A percentile compares a stretch with the other conserved stretches of the same genome.
phyloP scores from a whole-genome alignment of 2,329 filamentous ascomycete genomes.

The Venturia carpophila region DNA sequence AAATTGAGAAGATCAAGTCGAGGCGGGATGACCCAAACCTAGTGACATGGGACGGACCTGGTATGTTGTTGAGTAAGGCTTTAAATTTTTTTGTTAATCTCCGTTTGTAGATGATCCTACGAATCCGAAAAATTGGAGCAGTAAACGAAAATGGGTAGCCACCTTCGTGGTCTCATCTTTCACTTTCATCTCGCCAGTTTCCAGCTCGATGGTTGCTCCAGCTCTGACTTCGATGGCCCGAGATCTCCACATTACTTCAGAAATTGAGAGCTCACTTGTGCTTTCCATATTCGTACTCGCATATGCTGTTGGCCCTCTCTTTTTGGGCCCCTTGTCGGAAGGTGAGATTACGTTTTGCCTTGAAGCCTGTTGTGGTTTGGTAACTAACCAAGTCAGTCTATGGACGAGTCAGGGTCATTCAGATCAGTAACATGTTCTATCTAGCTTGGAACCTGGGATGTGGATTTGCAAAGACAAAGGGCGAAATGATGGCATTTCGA shows the following conservation, averaged over 20 bases:
- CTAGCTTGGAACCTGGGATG: conserved; percentile 34
- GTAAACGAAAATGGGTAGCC: conserved; percentile 37
- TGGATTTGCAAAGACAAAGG: conserved; percentile 31
- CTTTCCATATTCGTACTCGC: conserved; percentile 35
- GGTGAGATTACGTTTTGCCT: conserved; percentile 14
- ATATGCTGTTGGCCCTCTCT: conserved; percentile 34
- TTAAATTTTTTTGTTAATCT: background rate
- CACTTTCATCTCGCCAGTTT: conserved; percentile 34
- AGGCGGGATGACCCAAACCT: conserved; percentile 13
- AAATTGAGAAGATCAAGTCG: conserved; percentile 10
- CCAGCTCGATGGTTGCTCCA: conserved; percentile 35
- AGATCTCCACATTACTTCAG: conserved; percentile 30
- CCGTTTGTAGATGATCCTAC: conserved; percentile 30
- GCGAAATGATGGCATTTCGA: conserved; percentile 31
- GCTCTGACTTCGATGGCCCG: conserved; percentile 27
- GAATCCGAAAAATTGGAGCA: conserved; percentile 42
- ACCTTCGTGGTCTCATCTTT: conserved; percentile 37
- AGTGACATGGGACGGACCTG: conserved; percentile 40
- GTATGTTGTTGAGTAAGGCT: background rate
- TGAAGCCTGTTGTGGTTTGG: background rate
- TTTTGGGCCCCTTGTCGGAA: conserved; percentile 33
- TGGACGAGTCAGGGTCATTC: conserved; percentile 32
- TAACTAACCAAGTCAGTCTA: conserved; percentile 22
- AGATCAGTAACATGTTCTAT: conserved; percentile 33
- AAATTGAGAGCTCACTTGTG: conserved; percentile 29